These are phyloP conservation scores for Ustilago shanxiensis DNA, from an alignment of 1,284 basidiomycete genomes.

Conservation along the genomic window DNA sequence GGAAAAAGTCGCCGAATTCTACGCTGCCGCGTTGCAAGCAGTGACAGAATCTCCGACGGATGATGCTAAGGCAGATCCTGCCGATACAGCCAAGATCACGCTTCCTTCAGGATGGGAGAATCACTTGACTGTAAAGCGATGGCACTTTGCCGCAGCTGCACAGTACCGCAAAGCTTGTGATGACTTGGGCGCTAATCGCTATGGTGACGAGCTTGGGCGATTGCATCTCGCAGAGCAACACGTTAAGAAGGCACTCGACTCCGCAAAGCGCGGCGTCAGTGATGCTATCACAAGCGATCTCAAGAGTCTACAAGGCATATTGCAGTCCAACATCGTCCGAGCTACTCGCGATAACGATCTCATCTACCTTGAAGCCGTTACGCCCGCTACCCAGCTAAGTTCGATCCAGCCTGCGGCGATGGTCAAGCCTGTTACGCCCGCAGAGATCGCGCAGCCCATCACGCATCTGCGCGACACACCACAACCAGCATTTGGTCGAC, in stretches of 20 bases:
- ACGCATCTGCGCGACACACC: constrained; percentile 55
- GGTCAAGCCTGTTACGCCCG: constrained; percentile 77
- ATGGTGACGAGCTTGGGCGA: constrained; percentile 64
- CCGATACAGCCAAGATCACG: constrained; percentile 24
- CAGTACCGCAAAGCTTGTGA: constrained; percentile 90
- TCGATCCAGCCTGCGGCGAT: constrained; percentile 79
- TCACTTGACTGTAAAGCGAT: constrained; percentile 84
- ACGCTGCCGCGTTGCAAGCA: constrained; percentile 45
- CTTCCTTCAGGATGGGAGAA: constrained; percentile 79
- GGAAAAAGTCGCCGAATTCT: constrained; percentile 74
- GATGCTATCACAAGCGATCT: constrained; percentile 65
- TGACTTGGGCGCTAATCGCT: constrained; percentile 81
- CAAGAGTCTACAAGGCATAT: constrained; percentile 79
- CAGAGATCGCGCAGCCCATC: constrained; percentile 73
- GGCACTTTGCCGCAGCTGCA: constrained; percentile 90
- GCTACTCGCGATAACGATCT: constrained; percentile 91
- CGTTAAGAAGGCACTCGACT: constrained; percentile 80
- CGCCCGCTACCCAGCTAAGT: constrained; percentile 79
- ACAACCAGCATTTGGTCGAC: constrained; percentile 70
- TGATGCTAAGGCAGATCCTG: constrained; percentile 10
- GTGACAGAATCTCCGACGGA: constrained; percentile 8
- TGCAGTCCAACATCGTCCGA: constrained; percentile 74
- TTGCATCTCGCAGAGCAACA: constrained; percentile 70
- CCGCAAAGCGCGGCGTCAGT: constrained; percentile 77
- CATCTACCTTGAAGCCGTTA: constrained; percentile 92